phyloP scores from a whole-genome alignment of 106 monocot genomes.

The Phalaenopsis equestris region DNA sequence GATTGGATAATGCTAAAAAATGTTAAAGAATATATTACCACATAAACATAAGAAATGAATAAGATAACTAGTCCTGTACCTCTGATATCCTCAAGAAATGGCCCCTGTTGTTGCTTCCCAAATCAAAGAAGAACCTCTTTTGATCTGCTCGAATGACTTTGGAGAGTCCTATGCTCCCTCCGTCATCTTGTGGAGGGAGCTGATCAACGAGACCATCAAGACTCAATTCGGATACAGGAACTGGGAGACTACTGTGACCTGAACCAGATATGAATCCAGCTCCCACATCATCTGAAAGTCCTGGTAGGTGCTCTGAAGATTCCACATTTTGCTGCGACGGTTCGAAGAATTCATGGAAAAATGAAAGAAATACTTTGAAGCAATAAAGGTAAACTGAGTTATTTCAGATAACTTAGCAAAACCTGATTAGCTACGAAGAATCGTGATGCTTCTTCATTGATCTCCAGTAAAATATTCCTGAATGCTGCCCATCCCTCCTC shows the following conservation, averaged over 20 bases:
- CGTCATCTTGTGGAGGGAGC: constrained; percentile 38
- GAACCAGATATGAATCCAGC: constrained; percentile 87
- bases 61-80: constrained; percentile 25
- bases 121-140: constrained; percentile 93
- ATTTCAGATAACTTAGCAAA: constrained; percentile 7
- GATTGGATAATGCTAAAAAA: background rate
- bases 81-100: constrained; percentile 93
- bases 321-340: constrained; percentile 45
- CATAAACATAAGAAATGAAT: background rate
- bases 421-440: constrained; percentile 57
- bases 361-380: background rate
- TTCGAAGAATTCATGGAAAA: background rate
- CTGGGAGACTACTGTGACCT: constrained; percentile 39
- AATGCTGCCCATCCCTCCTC: constrained; percentile 85
- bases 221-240: constrained; percentile 50
- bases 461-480: constrained; percentile 71
- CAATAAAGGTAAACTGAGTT: background rate
- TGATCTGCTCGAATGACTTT: constrained; percentile 86
- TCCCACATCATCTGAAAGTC: constrained; percentile 96
- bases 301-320: constrained; percentile 48
- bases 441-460: constrained; percentile 62
- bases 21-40: background rate
- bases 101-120: constrained; percentile 85
- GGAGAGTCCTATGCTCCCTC: constrained; percentile 47
- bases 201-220: constrained; percentile 57